These are phyloP conservation scores for Aaosphaeria pasadenensis DNA, from an alignment of 2,329 filamentous ascomycete genomes.

Conservation along the genomic window DNA sequence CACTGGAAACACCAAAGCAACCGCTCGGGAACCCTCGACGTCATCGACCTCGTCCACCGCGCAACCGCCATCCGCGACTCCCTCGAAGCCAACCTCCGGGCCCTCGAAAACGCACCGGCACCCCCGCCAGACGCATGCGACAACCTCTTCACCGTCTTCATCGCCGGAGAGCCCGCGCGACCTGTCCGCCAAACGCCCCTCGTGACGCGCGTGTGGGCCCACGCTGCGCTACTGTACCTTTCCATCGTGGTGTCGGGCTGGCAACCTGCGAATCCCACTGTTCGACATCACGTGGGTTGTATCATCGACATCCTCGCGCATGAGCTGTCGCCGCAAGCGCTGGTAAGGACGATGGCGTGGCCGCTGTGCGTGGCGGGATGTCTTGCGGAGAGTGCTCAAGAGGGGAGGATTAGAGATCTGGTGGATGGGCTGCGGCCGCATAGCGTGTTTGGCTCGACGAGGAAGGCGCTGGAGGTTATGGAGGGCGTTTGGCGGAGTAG, in stretches of 20 bases:
- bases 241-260: slow-evolving; percentile 18
- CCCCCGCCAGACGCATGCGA: not conserved
- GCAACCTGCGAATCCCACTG: slow-evolving; percentile 13
- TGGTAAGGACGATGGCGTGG: slow-evolving; percentile 29
- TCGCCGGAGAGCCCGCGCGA: not conserved
- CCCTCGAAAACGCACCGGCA: not conserved
- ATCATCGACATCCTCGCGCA: slow-evolving; percentile 9
- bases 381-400: slow-evolving; percentile 7
- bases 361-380: slow-evolving; percentile 33
- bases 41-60: slow-evolving; percentile 45
- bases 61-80: slow-evolving; percentile 38
- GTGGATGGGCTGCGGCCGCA: slow-evolving; percentile 13
- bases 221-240: slow-evolving; percentile 18
- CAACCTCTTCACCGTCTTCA: not conserved
- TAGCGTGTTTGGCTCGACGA: slow-evolving; percentile 21
- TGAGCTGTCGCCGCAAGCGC: slow-evolving; percentile 12
- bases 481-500: slow-evolving; percentile 30
- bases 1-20: slow-evolving; percentile 54
- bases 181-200: slow-evolving; percentile 1
- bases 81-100: slow-evolving; percentile 2
- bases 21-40: slow-evolving; percentile 43
- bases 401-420: slow-evolving; percentile 18
- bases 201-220: slow-evolving; percentile 16
- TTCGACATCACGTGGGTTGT: slow-evolving; percentile 11
- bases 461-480: slow-evolving; percentile 35